These are phyloP conservation scores for Teratosphaeria zuluensis DNA, from an alignment of 2,329 filamentous ascomycete species.

Conservation along the genomic window DNA sequence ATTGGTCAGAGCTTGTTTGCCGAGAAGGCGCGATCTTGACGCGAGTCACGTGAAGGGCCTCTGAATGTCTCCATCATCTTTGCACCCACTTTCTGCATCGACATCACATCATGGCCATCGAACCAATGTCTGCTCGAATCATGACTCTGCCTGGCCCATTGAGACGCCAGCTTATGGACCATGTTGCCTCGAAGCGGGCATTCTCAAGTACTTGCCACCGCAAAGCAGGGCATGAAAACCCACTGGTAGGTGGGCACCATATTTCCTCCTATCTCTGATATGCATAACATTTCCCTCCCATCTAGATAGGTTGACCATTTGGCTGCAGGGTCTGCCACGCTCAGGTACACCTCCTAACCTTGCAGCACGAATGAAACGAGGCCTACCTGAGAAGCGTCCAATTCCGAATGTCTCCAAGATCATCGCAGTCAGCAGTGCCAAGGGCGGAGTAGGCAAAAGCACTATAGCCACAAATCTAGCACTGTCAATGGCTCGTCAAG, in stretches of 20 bases:
- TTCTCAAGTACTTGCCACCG: not conserved
- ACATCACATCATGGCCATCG: not conserved
- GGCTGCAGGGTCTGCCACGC: slow-evolving; percentile 65
- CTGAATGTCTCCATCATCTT: not conserved
- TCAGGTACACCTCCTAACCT: slow-evolving; percentile 57
- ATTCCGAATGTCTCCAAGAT: slow-evolving; percentile 82
- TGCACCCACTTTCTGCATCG: not conserved
- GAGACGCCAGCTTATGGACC: not conserved
- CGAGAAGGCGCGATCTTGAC: not conserved
- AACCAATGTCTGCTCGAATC: not conserved
- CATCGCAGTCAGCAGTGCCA: slow-evolving; percentile 94
- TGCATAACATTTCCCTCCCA: not conserved
- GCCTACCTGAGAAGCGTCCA: slow-evolving; percentile 64
- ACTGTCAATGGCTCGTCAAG: slow-evolving; percentile 71
- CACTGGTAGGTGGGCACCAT: slow-evolving; percentile 10
- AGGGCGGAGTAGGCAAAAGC: slow-evolving; percentile 96
- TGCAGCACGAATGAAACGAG: slow-evolving; percentile 62
- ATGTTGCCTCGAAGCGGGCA: not conserved
- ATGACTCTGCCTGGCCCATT: not conserved
- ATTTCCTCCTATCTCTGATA: not conserved
- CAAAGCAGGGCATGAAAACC: slow-evolving; percentile 16
- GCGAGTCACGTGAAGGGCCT: not conserved
- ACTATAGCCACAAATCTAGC: slow-evolving; percentile 91
- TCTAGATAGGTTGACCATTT: not conserved
- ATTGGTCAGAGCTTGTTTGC: not conserved